phyloP scores from a whole-genome alignment of 179 eudicot genomes.

The Gypsophila paniculata region DNA sequence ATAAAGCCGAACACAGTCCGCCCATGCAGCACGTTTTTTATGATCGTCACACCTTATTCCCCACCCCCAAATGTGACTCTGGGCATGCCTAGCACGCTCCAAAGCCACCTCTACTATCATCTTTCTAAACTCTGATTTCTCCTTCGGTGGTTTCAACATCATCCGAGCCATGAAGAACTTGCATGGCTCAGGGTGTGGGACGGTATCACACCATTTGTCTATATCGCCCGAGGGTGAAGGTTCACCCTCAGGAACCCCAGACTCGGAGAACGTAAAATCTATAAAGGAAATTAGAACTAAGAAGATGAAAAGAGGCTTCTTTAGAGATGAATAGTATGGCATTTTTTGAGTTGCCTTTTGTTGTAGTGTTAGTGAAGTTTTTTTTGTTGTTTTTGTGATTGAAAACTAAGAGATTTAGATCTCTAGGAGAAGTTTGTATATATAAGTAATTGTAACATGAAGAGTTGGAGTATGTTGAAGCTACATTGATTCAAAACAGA shows the following conservation, averaged over 20 bases:
- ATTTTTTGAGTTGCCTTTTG: slow-evolving; percentile 18
- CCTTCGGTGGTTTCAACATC: slow-evolving; percentile 33
- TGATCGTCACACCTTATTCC: slow-evolving; percentile 37
- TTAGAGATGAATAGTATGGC: slow-evolving; percentile 19
- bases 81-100: slow-evolving; percentile 45
- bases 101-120: slow-evolving; percentile 49
- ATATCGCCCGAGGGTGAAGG: slow-evolving; percentile 23
- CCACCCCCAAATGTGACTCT: slow-evolving; percentile 34
- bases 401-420: slow-evolving; percentile 21
- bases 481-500: not conserved
- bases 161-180: slow-evolving; percentile 46
- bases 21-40: slow-evolving; percentile 55
- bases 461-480: not conserved
- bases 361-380: slow-evolving; percentile 17
- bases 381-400: not conserved
- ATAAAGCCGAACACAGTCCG: slow-evolving; percentile 60
- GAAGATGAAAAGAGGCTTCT: slow-evolving; percentile 12
- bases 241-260: not conserved
- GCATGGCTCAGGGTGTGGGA: slow-evolving; percentile 67
- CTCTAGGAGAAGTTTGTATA: slow-evolving; percentile 29
- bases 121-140: slow-evolving; percentile 45
- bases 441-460: slow-evolving; percentile 16
- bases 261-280: slow-evolving; percentile 16
- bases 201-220: slow-evolving; percentile 63
- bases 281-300: slow-evolving; percentile 22